Evolutionary conservation across 1,139 yeast genomes (phyloP).

Genomic region (Kodamaea alishanica): DNA sequence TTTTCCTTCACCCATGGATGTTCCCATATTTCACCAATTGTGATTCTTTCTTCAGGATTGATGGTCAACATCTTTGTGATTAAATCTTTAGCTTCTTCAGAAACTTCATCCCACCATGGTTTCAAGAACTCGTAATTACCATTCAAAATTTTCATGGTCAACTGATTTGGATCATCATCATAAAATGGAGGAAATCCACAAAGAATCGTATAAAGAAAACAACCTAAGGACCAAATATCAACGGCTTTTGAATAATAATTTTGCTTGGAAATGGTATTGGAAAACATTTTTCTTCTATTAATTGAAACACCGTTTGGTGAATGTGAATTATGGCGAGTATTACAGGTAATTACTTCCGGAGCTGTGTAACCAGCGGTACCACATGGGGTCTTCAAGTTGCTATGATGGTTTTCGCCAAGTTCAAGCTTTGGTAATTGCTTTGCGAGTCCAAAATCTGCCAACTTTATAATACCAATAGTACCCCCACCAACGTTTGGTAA

Average conservation of each 20-base stretch:
- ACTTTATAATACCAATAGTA: constrained; percentile 76
- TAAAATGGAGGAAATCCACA: constrained; percentile 98
- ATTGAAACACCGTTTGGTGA: constrained; percentile 5
- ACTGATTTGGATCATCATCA: constrained; percentile 77
- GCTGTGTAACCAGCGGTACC: constrained; percentile 93
- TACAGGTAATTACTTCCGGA: constrained; percentile 76
- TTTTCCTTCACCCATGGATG: constrained; percentile 39
- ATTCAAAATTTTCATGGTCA: constrained; percentile 76
- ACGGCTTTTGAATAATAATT: constrained; percentile 85
- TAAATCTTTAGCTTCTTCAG: constrained; percentile 65
- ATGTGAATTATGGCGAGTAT: constrained; percentile 12
- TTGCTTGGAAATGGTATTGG: constrained; percentile 42
- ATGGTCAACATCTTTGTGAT: constrained; percentile 52
- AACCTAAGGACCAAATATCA: constrained; percentile 95
- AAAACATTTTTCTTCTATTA: constrained; percentile 13
- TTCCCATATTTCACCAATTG: constrained; percentile 59
- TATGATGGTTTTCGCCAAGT: constrained; percentile 22
- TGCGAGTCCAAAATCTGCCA: constrained; percentile 92
- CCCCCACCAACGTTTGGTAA: constrained; percentile 82
- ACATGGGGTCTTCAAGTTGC: constrained; percentile 76
- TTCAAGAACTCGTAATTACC: constrained; percentile 80
- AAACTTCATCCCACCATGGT: constrained; percentile 98
- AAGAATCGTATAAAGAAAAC: constrained; percentile 80
- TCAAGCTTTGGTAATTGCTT: constrained; percentile 68
- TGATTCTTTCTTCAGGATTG: constrained; percentile 64